phyloP scores from a whole-genome alignment of 495 filamentous ascomycete species.

The Neurospora sp. region DNA sequence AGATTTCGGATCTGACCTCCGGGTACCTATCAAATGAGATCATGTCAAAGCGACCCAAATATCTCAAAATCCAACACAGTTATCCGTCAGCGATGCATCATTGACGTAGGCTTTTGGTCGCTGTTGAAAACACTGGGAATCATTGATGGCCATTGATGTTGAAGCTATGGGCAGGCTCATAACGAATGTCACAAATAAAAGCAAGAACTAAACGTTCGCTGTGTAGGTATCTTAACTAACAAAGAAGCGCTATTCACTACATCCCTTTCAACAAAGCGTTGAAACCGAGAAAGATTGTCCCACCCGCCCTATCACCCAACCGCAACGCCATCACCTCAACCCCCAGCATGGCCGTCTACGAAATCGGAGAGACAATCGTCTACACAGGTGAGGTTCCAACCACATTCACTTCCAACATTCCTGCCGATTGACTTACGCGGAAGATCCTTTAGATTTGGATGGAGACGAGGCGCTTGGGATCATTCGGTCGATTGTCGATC shows the following conservation, averaged over 20 bases:
- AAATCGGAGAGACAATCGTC: neutral
- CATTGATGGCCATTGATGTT: neutral
- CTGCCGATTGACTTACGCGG: neutral
- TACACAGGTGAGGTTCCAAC: neutral
- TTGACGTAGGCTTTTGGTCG: neutral
- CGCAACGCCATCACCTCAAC: neutral
- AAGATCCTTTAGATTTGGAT: neutral
- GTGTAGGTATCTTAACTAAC: too few species aligned
- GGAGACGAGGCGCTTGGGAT: neutral
- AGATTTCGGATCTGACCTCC: neutral
- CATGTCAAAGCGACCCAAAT: neutral
- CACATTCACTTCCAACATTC: too few species aligned
- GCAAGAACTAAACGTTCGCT: neutral
- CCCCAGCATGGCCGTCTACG: neutral
- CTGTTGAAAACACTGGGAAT: neutral
- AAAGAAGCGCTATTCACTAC: too few species aligned
- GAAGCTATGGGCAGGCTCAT: neutral
- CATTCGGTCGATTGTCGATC: neutral
- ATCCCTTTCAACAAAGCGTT: too few species aligned
- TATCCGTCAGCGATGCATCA: neutral
- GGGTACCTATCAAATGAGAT: neutral
- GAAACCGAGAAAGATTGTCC: too few species aligned
- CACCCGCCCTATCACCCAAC: neutral
- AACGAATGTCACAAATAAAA: neutral
- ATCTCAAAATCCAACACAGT: neutral